A percentile compares a stretch with the other conserved stretches of the same genome.
Conservation (phyloP, 768 basidiomycete species). For the Phanerochaete sordida region DNA sequence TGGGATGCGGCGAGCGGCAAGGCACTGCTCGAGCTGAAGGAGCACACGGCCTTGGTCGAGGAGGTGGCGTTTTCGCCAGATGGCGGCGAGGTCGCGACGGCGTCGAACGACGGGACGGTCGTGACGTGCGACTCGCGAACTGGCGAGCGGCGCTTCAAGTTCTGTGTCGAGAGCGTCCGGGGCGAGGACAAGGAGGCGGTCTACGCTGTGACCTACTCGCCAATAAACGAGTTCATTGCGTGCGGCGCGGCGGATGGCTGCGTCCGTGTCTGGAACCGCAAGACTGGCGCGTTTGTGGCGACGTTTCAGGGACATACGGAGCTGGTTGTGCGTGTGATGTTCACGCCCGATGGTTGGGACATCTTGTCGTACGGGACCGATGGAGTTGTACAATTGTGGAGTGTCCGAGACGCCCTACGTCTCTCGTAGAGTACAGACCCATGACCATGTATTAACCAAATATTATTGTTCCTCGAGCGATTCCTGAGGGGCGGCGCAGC, state of each 20-base stretch:
- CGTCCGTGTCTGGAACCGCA: conserved; percentile 13
- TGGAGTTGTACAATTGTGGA: conserved; percentile 17
- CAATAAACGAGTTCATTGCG: conserved; percentile 14
- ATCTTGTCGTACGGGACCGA: conserved; percentile 42
- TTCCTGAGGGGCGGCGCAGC: too few species aligned
- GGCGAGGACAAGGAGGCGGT: too few species aligned
- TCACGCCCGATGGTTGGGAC: conserved; percentile 39
- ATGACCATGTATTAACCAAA: too few species aligned
- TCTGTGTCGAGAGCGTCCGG: neutral
- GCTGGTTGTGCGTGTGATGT: conserved; percentile 32
- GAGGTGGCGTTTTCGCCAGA: conserved; percentile 42
- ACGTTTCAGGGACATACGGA: conserved; percentile 20
- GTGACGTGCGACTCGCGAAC: conserved; percentile 14
- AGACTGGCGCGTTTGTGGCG: conserved; percentile 6
- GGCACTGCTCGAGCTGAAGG: conserved; percentile 2
- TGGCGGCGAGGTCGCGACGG: conserved; percentile 38
- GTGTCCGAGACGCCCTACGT: too few species aligned
- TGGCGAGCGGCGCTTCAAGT: conserved; percentile 11
- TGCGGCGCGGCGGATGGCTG: conserved; percentile 19
- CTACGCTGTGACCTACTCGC: conserved; percentile 9
- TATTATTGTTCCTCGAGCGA: too few species aligned
- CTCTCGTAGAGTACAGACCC: too few species aligned
- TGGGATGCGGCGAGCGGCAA: conserved; percentile 22
- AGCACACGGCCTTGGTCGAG: conserved; percentile 23
- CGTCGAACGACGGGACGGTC: conserved; percentile 30